Evolutionary conservation across 2,329 filamentous ascomycete species (phyloP), one percentile per base, ranked within the genome.

Genomic region (Dothistroma septosporum): DNA sequence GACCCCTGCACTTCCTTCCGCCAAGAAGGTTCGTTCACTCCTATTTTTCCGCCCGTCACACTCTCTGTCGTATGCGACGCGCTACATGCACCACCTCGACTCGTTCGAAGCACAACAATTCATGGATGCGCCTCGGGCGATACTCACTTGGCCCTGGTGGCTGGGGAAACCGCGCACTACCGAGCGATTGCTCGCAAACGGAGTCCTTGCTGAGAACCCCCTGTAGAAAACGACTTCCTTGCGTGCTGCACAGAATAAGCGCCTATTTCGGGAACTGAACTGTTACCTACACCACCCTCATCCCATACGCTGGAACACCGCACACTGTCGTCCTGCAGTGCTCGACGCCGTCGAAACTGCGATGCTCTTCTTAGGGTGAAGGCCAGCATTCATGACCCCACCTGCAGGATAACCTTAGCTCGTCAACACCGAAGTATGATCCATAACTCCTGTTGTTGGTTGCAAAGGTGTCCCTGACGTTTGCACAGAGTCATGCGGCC

Each of bases 321-420:
- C 46, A 11, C 22, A 31, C 19, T 11, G 4, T 9, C 46, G 6
- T 52, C 8, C 48, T 52, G 24, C 22, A 11, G 48, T 32, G 48
- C 50, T 21, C 24, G 24, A 28, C 6, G 11, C 11, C 10, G 31
- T 16, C n/a, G 11, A 12, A 4, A 14, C n/a, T 44, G 9, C 41
- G 8, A 22, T 16, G 14, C 21, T n/a, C 16, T 48, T 50, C 55
- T 50, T 57, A 37, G 44, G 49, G 55, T 9, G 28, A 14, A 21
- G 31, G 35, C 44, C 55, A 47, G 50, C 55, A 48, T 50, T 57
- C 55, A 32, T 50, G 37, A 57, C 22, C 37, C 53, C 44, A 19
- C 14, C 19, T 11, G 24, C 19, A 32, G 47, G n/a, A 5, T 35
- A 31, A 47, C 31, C 35, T 31, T 49, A 50, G 44, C 55, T 57